Evolutionary conservation across 805 yeast genomes (phyloP).

Genomic region (Hagleromyces aurorensis): DNA sequence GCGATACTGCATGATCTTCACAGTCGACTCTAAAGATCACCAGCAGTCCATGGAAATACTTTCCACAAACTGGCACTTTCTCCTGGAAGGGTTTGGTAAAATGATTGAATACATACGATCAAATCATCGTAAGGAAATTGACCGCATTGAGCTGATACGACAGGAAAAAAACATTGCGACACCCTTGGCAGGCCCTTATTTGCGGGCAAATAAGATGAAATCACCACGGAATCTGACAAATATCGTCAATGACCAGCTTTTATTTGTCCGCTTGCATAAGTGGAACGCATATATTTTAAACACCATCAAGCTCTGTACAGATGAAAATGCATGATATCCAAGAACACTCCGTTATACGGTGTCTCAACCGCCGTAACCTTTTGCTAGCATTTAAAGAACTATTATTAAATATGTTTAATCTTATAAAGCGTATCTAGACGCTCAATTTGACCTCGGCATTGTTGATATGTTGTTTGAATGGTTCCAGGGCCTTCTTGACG

Average conservation of each 20-base stretch:
- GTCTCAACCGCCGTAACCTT: not conserved
- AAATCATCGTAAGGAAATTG: constrained; percentile 23
- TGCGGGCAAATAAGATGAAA: constrained; percentile 48
- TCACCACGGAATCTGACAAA: constrained; percentile 50
- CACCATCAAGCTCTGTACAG: too few species aligned
- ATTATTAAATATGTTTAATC: constrained; percentile 1
- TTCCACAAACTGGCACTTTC: constrained; percentile 47
- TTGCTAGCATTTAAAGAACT: not conserved
- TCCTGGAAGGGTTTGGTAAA: constrained; percentile 34
- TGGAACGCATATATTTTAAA: constrained; percentile 52
- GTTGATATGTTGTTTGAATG: constrained; percentile 51
- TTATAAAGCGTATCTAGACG: constrained; percentile 41
- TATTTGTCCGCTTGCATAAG: constrained; percentile 48
- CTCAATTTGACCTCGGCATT: constrained; percentile 66
- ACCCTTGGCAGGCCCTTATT: constrained; percentile 33
- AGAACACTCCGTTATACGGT: not conserved
- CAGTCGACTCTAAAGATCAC: constrained; percentile 45
- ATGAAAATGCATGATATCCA: constrained; percentile 3
- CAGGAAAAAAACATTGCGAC: constrained; percentile 35
- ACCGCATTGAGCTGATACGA: constrained; percentile 23
- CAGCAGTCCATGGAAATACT: constrained; percentile 26
- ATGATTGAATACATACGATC: constrained; percentile 36
- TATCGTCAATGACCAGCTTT: constrained; percentile 44
- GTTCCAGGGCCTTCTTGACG: constrained; percentile 74
- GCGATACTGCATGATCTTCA: constrained; percentile 52